Conservation (phyloP, 805 yeast genomes). For the Myxozyma monticola region DNA sequence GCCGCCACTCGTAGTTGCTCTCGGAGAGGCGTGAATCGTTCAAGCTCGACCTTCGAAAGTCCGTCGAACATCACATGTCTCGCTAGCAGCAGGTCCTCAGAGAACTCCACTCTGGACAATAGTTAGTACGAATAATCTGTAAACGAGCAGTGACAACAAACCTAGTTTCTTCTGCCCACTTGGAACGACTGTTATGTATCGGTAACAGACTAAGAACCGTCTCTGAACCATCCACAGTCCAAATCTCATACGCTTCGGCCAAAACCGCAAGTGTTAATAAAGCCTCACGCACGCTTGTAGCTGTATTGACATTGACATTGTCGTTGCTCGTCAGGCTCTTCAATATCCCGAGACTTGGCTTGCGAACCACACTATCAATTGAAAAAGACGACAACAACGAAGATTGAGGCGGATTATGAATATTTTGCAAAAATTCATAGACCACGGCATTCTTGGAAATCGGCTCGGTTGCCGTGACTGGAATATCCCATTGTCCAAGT, state of each 20-base stretch:
- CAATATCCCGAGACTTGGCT: constrained; percentile 3
- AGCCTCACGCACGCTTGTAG: background rate
- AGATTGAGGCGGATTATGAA: background rate
- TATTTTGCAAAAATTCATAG: constrained; percentile 8
- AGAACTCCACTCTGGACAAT: constrained; percentile 4
- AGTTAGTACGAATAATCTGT: no score
- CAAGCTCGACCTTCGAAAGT: background rate
- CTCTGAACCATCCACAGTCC: background rate
- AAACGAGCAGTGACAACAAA: background rate
- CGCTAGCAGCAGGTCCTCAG: constrained; percentile 16
- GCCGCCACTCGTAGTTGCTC: background rate
- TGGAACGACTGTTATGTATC: background rate
- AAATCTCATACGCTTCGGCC: constrained; percentile 11
- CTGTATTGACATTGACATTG: background rate
- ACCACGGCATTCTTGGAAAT: constrained; percentile 4
- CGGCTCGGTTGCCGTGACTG: constrained; percentile 46
- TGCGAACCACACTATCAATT: constrained; percentile 1
- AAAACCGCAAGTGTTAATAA: constrained; percentile 11
- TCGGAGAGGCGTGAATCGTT: background rate
- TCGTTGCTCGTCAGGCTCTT: background rate
- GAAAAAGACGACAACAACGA: background rate
- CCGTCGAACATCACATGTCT: constrained; percentile 3
- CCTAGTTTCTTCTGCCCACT: constrained; percentile 6
- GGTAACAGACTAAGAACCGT: background rate
- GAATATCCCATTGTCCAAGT: constrained; percentile 73